Evolutionary conservation across 2,329 filamentous ascomycete genomes (phyloP), one percentile per base, ranked within the genome.

Genomic region (Xylariomycetidae sp.): DNA sequence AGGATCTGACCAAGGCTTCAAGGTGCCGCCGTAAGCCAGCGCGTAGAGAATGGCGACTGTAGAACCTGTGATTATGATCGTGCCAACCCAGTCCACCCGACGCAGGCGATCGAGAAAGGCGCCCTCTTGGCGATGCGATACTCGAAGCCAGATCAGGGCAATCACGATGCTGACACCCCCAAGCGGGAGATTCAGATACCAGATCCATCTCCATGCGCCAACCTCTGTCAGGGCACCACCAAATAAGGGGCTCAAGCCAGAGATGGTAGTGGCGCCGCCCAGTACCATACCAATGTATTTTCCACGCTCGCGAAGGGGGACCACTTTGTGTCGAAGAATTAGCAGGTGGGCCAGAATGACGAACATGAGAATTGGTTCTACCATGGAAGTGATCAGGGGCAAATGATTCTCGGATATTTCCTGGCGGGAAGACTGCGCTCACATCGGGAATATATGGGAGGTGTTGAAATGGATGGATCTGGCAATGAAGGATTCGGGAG

Each of bases 261-360:
- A 51, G 0, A 56, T 59, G 6, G 63, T 30, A 5, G 46, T 47
- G 34, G 45, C 51, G 3, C 54, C 38, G 12, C 45, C 31, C n/a
- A 57, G 34, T 3, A 61, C 39, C 3, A 58, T 43, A 1, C 44
- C 50, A 23, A 59, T 45, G 31, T 59, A 67, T 8, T 56, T 56
- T 2, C 63, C 59, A 34, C 68, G 48, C 37, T 69, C 52, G 4
- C 59, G 49, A 7, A 73, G 46, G 0, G 69, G 65, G 0, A 72
- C n/a, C n/a, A n/a, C n/a, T n/a, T n/a, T n/a, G n/a, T n/a, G n/a
- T n/a, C n/a, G n/a, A n/a, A n/a, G n/a, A n/a, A n/a, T n/a, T n/a
- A n/a, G n/a, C n/a, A n/a, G n/a, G n/a, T n/a, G n/a, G n/a, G n/a
- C n/a, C n/a, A n/a, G n/a, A n/a, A n/a, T n/a, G n/a, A n/a, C n/a